Percentiles rank a stretch among this genome's conserved stretches.
phyloP scores from a whole-genome alignment of 352 stramenopile genomes.

The Saprolegnia parasitica region DNA sequence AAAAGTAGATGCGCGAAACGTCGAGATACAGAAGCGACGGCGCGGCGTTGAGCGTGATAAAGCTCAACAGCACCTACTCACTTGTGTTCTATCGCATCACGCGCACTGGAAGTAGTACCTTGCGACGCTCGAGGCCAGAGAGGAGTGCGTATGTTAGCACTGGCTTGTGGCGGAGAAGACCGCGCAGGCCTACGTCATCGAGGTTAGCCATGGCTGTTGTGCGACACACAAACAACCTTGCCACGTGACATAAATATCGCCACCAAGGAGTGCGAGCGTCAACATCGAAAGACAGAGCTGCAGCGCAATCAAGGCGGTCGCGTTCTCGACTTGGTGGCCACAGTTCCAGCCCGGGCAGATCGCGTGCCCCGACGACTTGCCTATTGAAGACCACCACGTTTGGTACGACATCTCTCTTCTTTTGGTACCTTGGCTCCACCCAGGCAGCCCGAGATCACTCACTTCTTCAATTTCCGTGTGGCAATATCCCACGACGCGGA shows the following conservation, averaged over 20 bases:
- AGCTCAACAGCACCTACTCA: conserved; percentile 3
- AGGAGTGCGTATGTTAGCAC: conserved; percentile 5
- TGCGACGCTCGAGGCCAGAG: conserved; percentile 9
- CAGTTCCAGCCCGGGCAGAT: conserved; percentile 20
- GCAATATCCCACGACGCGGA: conserved; percentile 12
- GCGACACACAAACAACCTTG: not conserved
- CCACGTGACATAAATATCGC: conserved; percentile 16
- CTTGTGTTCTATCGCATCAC: not conserved
- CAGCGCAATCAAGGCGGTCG: conserved; percentile 6
- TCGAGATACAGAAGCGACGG: conserved; percentile 22
- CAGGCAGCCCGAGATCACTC: not conserved
- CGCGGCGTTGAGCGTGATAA: conserved; percentile 4
- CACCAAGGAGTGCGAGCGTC: not conserved
- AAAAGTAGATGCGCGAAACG: conserved; percentile 25
- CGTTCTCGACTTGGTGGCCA: conserved; percentile 13
- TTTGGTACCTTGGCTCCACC: conserved; percentile 25
- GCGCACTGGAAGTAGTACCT: not conserved
- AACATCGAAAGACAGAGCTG: conserved; percentile 4
- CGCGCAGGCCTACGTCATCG: not conserved
- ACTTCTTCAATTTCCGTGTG: conserved; percentile 18
- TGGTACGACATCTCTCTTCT: not conserved
- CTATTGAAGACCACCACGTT: not conserved
- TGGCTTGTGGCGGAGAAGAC: not conserved
- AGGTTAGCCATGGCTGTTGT: not conserved
- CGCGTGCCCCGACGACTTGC: conserved; percentile 9